A percentile compares a stretch with the other conserved stretches of the same genome.
Evolutionary conservation across 495 filamentous ascomycete genomes (phyloP).

Genomic region (Sordaria brevicollis): DNA sequence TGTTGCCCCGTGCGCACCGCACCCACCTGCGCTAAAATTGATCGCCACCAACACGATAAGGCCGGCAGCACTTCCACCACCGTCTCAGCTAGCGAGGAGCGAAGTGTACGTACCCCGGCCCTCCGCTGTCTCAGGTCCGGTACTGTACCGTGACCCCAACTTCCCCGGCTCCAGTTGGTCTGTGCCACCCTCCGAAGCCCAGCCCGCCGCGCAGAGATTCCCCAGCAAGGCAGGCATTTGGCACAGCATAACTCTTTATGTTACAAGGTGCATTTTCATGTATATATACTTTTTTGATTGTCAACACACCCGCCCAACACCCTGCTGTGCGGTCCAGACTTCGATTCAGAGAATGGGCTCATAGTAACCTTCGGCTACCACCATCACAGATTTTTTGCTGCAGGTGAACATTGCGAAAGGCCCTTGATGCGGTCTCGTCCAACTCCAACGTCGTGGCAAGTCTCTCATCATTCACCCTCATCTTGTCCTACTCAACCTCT

Average conservation of each 20-base stretch:
- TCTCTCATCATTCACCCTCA: not conserved
- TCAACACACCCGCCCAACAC: not conserved
- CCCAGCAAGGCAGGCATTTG: not conserved
- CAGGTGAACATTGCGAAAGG: not conserved
- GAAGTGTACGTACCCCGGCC: not conserved
- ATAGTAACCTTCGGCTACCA: not conserved
- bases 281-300: not conserved
- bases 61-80: not conserved
- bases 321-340: not conserved
- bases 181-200: not conserved
- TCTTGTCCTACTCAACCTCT: not conserved
- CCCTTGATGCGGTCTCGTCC: not conserved
- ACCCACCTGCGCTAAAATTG: conserved; percentile 18
- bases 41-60: conserved; percentile 2
- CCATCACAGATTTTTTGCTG: not conserved
- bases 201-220: not conserved
- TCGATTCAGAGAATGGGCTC: not conserved
- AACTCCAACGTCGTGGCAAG: not conserved
- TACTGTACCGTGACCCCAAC: not conserved
- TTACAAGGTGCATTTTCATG: not conserved
- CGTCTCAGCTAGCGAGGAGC: not conserved
- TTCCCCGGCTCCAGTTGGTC: not conserved
- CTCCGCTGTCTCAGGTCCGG: not conserved
- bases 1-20: conserved; percentile 10
- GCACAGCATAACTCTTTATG: not conserved